A percentile compares a stretch with the other conserved stretches of the same genome.
These are phyloP conservation scores for Vaccinium corymbosum DNA, from an alignment of 148 eudicot species.

Conservation along the genomic window DNA sequence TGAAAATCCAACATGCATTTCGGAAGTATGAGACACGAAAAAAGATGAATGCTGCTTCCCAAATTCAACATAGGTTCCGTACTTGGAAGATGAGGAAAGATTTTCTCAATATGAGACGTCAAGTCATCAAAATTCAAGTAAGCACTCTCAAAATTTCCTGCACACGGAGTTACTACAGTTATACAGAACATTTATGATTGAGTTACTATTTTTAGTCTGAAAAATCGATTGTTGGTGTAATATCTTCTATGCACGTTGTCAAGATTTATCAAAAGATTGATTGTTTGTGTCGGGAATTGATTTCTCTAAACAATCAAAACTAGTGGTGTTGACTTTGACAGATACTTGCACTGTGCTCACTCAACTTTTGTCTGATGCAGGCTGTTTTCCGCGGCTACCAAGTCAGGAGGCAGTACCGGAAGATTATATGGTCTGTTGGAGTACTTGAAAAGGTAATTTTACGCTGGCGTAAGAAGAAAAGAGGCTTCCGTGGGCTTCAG, in stretches of 20 bases:
- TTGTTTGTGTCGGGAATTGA: neutral
- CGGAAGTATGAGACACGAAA: slow-evolving; percentile 61
- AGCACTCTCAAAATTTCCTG: slow-evolving; percentile 18
- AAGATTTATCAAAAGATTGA: neutral
- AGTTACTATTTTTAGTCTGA: neutral
- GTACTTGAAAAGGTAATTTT: slow-evolving; percentile 85
- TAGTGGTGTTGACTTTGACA: neutral
- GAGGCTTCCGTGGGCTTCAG: slow-evolving; percentile 79
- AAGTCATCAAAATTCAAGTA: slow-evolving; percentile 87
- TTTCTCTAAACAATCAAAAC: neutral
- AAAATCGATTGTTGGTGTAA: neutral
- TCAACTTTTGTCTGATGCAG: slow-evolving; percentile 31
- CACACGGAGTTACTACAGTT: neutral
- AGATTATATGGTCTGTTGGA: slow-evolving; percentile 86
- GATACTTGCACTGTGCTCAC: neutral
- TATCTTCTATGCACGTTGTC: neutral
- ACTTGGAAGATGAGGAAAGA: slow-evolving; percentile 79
- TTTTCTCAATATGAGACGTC: slow-evolving; percentile 77
- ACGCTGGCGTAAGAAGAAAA: slow-evolving; percentile 81
- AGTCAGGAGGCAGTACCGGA: slow-evolving; percentile 66
- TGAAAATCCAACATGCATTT: slow-evolving; percentile 97
- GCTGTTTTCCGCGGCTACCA: slow-evolving; percentile 73
- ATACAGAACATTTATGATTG: neutral
- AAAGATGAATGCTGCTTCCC: slow-evolving; percentile 69
- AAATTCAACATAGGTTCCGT: slow-evolving; percentile 78